Base-by-base conservation (phyloP, 2,329 filamentous ascomycete genomes). In the Leptographium flavum region DNA sequence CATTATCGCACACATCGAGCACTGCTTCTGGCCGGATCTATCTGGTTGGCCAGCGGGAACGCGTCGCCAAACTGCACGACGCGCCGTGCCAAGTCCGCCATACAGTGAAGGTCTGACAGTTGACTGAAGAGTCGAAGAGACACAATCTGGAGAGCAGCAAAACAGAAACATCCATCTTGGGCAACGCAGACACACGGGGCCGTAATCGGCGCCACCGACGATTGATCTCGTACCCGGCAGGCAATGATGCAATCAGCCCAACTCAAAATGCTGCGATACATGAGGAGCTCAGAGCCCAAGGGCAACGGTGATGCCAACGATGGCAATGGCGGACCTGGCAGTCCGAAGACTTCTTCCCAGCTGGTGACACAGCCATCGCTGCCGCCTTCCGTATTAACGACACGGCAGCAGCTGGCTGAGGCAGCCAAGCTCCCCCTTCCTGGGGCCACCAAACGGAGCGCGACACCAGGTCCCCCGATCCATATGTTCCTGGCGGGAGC, bases 351-450 rank as follows among this genome's bases (percentile, higher is more conserved):
- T 14, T 32, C 37, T 13, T 30, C 45, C 2, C 47, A 46, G 33
- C 37, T 32, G 23, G 38, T 30, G 21, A 22, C 38, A 25, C 30
- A 27, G 27, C 42, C 32, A 11, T 28, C 43, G 15, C 50, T 44
- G 27, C 31, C 51, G 17, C 42, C 47, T 11, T 43, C 57, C 45
- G 57, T 58, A 39, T 50, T 57, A 41, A 55, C 57, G 41, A 46
- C 54, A 30, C 54, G 55, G 28, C 54, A 57, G 40, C 49, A 49
- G 21, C 46, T 54, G 13, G 55, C 59, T 32, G 58, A 64, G 44
- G 55, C 60, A 37, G 57, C 60, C 39, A 62, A 58, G 47, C 54
- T 65, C 13, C 59, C 58, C n/a, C 46, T 61, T 15, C 63, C 66
- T 13, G 57, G 52, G 27, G 44, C 52, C 23, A 54, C 52, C 23